Evolutionary conservation across 495 filamentous ascomycete species (phyloP), one percentile per base, ranked within the genome.

Genomic region (Achaetomiella virescens): DNA sequence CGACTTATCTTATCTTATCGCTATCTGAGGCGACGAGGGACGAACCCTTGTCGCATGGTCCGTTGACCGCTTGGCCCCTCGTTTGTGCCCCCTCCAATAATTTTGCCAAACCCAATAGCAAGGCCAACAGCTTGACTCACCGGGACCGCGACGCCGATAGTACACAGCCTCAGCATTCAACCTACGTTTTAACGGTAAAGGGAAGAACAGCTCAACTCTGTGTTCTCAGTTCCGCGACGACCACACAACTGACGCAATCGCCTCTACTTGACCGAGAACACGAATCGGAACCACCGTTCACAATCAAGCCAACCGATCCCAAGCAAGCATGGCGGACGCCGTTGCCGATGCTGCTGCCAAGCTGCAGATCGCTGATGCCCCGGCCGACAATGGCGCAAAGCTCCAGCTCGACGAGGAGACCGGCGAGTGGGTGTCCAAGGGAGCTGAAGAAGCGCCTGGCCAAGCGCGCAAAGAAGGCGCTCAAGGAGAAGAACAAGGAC

Each of bases 341-440:
- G 61, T 83, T 27, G 70, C 72, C 17, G 81, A 83, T 40, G 61
- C 56, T 7, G 71, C 75, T 7, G 77, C 79, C 42, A 84, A 85
- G 71, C 74, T 85, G 38, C 73, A 80, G 67, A 75, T 84, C 18
- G 77, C 78, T 66, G 78, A 80, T 54, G 80, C 78, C 63, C 81
- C 80, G 48, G 80, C 43, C 40, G 63, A 60, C 33, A 66, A 60
- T 33, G 73, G 72, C 6, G 75, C 78, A 47, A 84, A 85, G 71
- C 76, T 85, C 37, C 72, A 79, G 68, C 78, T 84, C 24, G 82
- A 85, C 67, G 78, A 81, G 64, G 83, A 81, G 67, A 85, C 83
- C 18, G 81, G 82, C 9, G 82, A 85, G 71, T 82, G 80, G 81
- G 78, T 84, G 20, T 83, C 80, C 48, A 86, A 86, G 65, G 74